Evolutionary conservation across 2,329 filamentous ascomycete species (phyloP).

Genomic region (Neopestalotiopsis sp.): DNA sequence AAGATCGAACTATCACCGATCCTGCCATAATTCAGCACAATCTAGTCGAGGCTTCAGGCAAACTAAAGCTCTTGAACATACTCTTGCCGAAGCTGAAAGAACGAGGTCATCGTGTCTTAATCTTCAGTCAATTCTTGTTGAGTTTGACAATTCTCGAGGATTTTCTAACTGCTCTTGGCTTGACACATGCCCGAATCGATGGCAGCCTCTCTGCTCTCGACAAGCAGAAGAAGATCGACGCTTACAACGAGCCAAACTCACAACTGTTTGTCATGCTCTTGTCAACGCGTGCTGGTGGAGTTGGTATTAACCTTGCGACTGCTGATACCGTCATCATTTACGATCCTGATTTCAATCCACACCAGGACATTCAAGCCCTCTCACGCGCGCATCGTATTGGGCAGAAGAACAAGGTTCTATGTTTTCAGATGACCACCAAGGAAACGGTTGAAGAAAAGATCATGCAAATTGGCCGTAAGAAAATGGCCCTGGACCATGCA

Average conservation of each 20-base stretch:
- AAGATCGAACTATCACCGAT: conserved; percentile 72
- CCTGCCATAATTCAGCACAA: conserved; percentile 73
- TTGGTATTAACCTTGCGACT: conserved; percentile 96
- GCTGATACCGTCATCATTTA: conserved; percentile 98
- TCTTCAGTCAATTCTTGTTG: conserved; percentile 94
- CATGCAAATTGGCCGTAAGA: conserved; percentile 92
- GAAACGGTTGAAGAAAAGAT: conserved; percentile 93
- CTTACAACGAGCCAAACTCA: conserved; percentile 86
- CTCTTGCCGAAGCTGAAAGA: conserved; percentile 88
- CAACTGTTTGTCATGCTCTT: conserved; percentile 87
- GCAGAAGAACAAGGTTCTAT: conserved; percentile 93
- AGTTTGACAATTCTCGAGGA: conserved; percentile 93
- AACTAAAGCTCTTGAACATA: conserved; percentile 81
- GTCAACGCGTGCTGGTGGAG: conserved; percentile 92
- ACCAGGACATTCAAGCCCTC: conserved; percentile 95
- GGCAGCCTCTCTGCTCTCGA: conserved; percentile 81
- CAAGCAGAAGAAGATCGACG: conserved; percentile 94
- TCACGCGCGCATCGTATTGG: conserved; percentile 95
- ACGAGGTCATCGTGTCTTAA: conserved; percentile 85
- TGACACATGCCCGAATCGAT: conserved; percentile 82
- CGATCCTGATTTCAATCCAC: conserved; percentile 96
- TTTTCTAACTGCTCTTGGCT: conserved; percentile 78
- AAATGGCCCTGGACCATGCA: conserved; percentile 94
- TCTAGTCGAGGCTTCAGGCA: conserved; percentile 88
- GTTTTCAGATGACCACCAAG: conserved; percentile 92